phyloP scores from a whole-genome alignment of 768 basidiomycete species.

The Flagelloscypha sp. region DNA sequence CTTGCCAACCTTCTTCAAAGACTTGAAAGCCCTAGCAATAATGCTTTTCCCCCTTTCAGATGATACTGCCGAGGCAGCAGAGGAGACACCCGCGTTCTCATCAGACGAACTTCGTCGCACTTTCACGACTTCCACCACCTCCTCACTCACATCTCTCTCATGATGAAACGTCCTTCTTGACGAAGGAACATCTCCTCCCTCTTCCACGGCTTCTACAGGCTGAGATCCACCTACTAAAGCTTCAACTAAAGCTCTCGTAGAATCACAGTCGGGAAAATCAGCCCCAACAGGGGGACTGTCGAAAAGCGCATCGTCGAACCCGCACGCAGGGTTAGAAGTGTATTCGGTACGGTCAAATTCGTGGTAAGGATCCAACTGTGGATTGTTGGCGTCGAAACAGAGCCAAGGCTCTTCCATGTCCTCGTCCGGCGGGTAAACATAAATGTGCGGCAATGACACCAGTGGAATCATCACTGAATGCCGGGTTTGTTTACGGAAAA shows the following conservation, averaged over 20 bases:
- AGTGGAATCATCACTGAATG: too few relatives aligned
- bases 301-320: conserved; percentile 11
- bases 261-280: conserved; percentile 20
- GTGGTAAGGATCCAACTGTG: conserved; percentile 14
- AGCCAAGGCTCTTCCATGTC: conserved; percentile 48
- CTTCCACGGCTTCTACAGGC: conserved; percentile 17
- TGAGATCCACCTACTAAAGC: conserved; percentile 24
- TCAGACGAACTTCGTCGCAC: conserved; percentile 31
- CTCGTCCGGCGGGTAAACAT: conserved; percentile 52
- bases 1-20: conserved; percentile 35
- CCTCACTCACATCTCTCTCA: conserved; percentile 36
- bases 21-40: conserved; percentile 39
- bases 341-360: conserved; percentile 9
- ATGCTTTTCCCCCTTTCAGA: conserved; percentile 37
- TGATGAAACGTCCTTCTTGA: conserved; percentile 12
- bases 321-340: conserved; percentile 12
- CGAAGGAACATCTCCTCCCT: conserved; percentile 13
- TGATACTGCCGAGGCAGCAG: conserved; percentile 20
- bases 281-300: conserved; percentile 11
- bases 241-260: conserved; percentile 12
- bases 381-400: conserved; percentile 41
- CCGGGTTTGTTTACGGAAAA: too few relatives aligned
- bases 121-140: conserved; percentile 55
- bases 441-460: conserved; percentile 51
- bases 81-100: conserved; percentile 13